Conservation (phyloP, 163 green algal genomes). For the Scenedesmus sp. region DNA sequence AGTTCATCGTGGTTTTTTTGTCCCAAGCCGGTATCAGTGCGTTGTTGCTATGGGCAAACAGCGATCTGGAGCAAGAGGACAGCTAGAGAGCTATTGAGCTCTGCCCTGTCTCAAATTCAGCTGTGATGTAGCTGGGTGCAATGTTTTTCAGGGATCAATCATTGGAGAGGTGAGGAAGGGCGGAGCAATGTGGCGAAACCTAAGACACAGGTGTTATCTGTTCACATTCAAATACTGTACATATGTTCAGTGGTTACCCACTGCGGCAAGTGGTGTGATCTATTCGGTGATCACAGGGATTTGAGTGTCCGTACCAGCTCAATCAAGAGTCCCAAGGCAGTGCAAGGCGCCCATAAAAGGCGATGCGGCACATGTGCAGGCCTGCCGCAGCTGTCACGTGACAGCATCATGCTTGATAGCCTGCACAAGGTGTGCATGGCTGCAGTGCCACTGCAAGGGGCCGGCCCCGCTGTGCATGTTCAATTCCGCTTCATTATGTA, state of each 20-base stretch:
- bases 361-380: too few species aligned
- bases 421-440: too few species aligned
- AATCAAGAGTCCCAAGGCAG: too few species aligned
- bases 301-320: too few species aligned
- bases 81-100: neutral
- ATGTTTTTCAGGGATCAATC: neutral
- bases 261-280: neutral
- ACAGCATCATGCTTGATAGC: too few species aligned
- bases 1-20: neutral
- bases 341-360: too few species aligned
- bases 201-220: slow-evolving; percentile 5
- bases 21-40: neutral
- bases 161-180: neutral
- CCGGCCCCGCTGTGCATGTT: too few species aligned
- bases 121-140: neutral
- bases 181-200: neutral
- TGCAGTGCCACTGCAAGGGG: too few species aligned
- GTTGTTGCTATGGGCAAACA: neutral
- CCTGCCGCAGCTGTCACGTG: too few species aligned
- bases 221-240: neutral
- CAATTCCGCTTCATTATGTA: too few species aligned
- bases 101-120: neutral
- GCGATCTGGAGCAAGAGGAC: neutral
- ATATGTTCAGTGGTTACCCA: neutral
- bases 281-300: too few species aligned